Conservation (phyloP, 805 yeast genomes). For the Metschnikowia aberdeeniae region DNA sequence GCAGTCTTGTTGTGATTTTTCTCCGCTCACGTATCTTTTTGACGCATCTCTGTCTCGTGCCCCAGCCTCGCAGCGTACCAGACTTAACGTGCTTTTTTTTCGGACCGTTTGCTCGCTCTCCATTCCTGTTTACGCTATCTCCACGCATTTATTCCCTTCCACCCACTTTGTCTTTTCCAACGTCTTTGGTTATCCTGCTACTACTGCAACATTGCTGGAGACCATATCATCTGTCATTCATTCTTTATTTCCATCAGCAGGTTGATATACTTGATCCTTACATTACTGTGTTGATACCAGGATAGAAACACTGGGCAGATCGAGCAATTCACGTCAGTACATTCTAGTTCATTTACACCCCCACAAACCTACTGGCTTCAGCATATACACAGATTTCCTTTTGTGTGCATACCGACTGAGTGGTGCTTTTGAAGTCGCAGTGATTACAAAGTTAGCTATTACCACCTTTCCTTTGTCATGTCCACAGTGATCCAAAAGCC, state of each 20-base stretch:
- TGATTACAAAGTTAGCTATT: background rate
- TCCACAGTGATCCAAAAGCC: constrained; percentile 14
- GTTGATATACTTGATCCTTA: background rate
- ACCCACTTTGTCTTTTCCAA: background rate
- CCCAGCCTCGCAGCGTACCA: constrained; percentile 4
- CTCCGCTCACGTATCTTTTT: constrained; percentile 1
- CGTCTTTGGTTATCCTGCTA: background rate
- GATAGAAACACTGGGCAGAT: too few species aligned
- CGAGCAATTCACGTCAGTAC: too few species aligned
- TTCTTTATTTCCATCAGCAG: constrained; percentile 3
- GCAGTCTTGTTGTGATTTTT: constrained; percentile 3
- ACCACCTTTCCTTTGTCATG: constrained; percentile 7
- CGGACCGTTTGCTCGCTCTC: constrained; percentile 2
- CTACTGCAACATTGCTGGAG: background rate
- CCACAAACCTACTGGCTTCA: background rate
- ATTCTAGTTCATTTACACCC: too few species aligned
- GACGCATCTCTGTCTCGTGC: constrained; percentile 1
- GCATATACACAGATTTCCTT: background rate
- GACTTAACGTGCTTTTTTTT: constrained; percentile 4
- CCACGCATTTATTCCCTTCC: background rate
- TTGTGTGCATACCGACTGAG: background rate
- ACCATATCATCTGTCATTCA: constrained; percentile 3
- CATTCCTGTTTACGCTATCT: background rate
- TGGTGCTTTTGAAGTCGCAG: background rate
- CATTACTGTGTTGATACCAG: too few species aligned